A percentile compares a stretch with the other conserved stretches of the same genome.
Evolutionary conservation across 2,329 filamentous ascomycete genomes (phyloP).

Genomic region (Xylariaceae sp.): DNA sequence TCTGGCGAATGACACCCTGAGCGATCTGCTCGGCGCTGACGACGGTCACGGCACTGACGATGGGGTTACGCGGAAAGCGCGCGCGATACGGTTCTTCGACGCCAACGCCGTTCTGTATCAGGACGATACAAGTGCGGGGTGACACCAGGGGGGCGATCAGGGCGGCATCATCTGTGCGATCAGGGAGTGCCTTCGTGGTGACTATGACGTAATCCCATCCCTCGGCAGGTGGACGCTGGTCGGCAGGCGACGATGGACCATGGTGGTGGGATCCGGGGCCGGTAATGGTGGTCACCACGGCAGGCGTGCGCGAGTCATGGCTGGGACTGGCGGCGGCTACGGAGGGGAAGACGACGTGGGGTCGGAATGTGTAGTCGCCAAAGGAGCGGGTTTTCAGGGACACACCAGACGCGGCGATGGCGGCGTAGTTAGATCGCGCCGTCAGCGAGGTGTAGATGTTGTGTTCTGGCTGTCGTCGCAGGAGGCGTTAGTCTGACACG

Average conservation of each 20-base stretch:
- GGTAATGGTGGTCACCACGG: conserved; percentile 1
- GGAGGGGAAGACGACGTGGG: conserved; percentile 58
- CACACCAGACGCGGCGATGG: conserved; percentile 58
- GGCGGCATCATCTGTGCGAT: conserved; percentile 55
- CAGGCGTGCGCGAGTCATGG: conserved; percentile 1
- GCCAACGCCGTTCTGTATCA: conserved; percentile 68
- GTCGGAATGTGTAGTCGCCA: conserved; percentile 59
- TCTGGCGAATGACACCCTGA: conserved; percentile 61
- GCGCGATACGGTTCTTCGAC: conserved; percentile 60
- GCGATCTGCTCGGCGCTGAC: conserved; percentile 61
- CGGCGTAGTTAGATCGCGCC: conserved; percentile 67
- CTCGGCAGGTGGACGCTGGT: conserved; percentile 15
- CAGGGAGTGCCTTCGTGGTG: conserved; percentile 65
- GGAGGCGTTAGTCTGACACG: conserved; percentile 8
- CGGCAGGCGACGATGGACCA: neutral
- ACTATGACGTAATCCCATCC: conserved; percentile 63
- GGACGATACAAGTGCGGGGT: conserved; percentile 52
- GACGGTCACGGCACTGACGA: conserved; percentile 65
- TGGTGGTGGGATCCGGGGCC: conserved; percentile 7
- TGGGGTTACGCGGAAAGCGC: conserved; percentile 55
- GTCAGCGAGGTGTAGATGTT: conserved; percentile 61
- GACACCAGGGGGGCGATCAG: conserved; percentile 57
- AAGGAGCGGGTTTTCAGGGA: conserved; percentile 60
- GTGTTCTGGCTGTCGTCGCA: conserved; percentile 38
- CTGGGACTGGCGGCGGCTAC: conserved; percentile 47